Base-by-base conservation (phyloP, 2,329 filamentous ascomycete genomes). In the Ceratocystis papillata region DNA sequence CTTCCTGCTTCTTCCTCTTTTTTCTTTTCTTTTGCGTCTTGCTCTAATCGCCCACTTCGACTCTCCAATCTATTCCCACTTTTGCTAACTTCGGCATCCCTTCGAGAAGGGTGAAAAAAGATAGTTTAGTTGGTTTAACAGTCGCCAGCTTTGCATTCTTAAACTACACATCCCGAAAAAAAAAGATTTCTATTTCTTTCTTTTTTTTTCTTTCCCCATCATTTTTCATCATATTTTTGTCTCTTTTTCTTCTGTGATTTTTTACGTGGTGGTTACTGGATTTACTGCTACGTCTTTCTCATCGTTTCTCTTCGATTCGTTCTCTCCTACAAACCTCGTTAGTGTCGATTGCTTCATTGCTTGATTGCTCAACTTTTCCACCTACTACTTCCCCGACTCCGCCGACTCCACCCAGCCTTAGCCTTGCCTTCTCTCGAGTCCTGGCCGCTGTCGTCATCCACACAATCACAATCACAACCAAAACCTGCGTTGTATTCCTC, bases 351-450 rank as follows among this genome's bases (percentile, higher is more conserved):
- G 67, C 69, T 57, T 66, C 30, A 33, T 66, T 61, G 67, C 63
- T 68, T 63, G 55, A 65, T 67, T 63, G n/a, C 15, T 17, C 41
- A 22, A 22, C n/a, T 25, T 63, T 25, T 12, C 15, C 45, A 28
- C 61, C 59, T 20, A 37, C 59, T 41, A 44, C 46, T 28, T 17
- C 28, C 33, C 33, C 33, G 33, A 37, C 37, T 41, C 45, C 69
- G 68, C 68, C 70, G 69, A 69, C 68, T 74, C 77, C 46, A 74
- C 73, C 33, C 70, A 69, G 69, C 61, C 60, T 62, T 63, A 69
- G 69, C 61, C 60, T 62, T 63, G 62, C 48, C 28, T 46, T 30
- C 5, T 30, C 53, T 65, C 41, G 30, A 30, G 37, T 64, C 50
- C 44, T n/a, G 6, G 17, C 46, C 15, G 46, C 46, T 48, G 46